Conservation (phyloP, 192 early-diverging fungal species). For the Backusella macrospora region DNA sequence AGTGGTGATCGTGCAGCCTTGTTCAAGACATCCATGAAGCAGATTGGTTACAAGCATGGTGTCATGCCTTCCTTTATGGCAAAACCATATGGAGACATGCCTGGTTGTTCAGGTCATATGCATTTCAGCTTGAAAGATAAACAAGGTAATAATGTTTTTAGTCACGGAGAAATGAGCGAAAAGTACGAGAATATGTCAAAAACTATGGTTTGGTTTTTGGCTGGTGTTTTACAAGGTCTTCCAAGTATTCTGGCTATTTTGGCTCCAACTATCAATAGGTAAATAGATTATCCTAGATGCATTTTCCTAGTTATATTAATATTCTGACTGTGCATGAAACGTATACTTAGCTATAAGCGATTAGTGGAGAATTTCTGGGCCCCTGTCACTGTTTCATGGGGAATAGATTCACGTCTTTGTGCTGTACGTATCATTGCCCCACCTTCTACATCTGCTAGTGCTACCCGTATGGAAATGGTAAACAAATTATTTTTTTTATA, state of each 20-base stretch:
- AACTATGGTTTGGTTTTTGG: slow-evolving; percentile 57
- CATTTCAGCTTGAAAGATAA: slow-evolving; percentile 69
- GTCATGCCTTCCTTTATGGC: slow-evolving; percentile 86
- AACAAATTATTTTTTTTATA: background rate
- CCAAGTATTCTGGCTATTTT: slow-evolving; percentile 73
- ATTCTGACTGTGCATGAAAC: background rate
- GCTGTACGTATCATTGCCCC: slow-evolving; percentile 78
- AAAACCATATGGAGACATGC: slow-evolving; percentile 70
- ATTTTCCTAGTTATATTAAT: background rate
- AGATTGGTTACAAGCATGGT: slow-evolving; percentile 67
- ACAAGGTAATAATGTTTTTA: slow-evolving; percentile 58
- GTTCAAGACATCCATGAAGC: slow-evolving; percentile 78
- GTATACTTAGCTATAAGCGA: slow-evolving; percentile 66
- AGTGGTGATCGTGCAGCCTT: slow-evolving; percentile 74
- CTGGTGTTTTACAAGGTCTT: slow-evolving; percentile 60
- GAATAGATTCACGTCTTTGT: slow-evolving; percentile 70
- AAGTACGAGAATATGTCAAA: slow-evolving; percentile 49
- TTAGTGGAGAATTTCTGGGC: slow-evolving; percentile 86
- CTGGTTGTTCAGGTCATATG: slow-evolving; percentile 82
- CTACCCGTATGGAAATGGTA: slow-evolving; percentile 75
- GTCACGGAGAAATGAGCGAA: slow-evolving; percentile 26
- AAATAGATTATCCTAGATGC: background rate
- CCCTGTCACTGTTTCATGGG: slow-evolving; percentile 80
- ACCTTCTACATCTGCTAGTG: slow-evolving; percentile 62
- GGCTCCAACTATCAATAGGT: slow-evolving; percentile 80